Evolutionary conservation across 176 grass and related monocot genomes (phyloP).

Genomic region (Cocos nucifera): DNA sequence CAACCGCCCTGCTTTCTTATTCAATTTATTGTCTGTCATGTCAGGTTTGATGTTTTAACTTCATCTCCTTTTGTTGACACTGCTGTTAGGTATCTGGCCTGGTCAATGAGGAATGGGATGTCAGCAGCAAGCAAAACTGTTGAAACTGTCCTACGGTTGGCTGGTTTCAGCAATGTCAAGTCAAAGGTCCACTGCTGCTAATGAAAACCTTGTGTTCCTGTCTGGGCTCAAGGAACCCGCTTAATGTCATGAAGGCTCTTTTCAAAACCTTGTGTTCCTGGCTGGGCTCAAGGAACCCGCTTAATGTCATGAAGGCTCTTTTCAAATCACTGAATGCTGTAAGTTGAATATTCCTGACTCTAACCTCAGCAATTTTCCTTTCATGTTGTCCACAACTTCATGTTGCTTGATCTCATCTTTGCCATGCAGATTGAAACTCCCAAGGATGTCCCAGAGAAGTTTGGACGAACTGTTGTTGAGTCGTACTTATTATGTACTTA

Average conservation of each 20-base stretch:
- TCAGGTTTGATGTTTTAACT: too few species aligned
- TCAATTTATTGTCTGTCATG: too few species aligned
- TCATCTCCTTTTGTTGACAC: background rate
- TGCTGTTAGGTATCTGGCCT: conserved; percentile 68
- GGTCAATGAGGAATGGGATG: conserved; percentile 65
- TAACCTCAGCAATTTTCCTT: background rate
- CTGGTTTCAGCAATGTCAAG: conserved; percentile 85
- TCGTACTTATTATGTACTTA: too few species aligned
- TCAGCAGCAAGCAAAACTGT: conserved; percentile 50
- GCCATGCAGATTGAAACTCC: conserved; percentile 69
- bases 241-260: conserved; percentile 82
- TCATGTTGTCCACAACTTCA: background rate
- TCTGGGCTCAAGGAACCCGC: conserved; percentile 93
- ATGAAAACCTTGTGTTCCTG: background rate
- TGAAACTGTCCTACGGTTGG: conserved; percentile 72
- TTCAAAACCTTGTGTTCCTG: too few species aligned
- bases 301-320: conserved; percentile 82
- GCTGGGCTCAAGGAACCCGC: conserved; percentile 93
- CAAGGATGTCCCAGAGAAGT: conserved; percentile 90
- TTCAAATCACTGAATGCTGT: conserved; percentile 92
- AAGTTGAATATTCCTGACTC: conserved; percentile 17
- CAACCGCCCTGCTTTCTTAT: too few species aligned
- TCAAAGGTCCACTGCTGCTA: conserved; percentile 44
- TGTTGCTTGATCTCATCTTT: background rate
- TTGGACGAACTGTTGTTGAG: conserved; percentile 86